Percentiles rank a stretch among this genome's conserved stretches.
Evolutionary conservation across 371 early-diverging fungal species (phyloP).

Genomic region (Circinella minor): DNA sequence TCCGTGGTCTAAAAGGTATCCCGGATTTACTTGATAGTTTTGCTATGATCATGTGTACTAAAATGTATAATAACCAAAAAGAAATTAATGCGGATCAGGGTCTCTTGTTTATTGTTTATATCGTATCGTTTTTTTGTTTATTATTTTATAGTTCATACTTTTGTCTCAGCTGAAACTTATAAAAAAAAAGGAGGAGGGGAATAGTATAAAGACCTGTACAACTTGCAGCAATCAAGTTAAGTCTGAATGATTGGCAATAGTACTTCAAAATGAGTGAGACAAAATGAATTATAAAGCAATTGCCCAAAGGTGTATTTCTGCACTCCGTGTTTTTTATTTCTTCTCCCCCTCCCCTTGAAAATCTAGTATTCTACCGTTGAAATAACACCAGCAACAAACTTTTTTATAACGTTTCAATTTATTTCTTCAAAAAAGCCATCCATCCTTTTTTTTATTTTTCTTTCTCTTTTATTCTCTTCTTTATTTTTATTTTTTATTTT

Average conservation of each 20-base stretch:
- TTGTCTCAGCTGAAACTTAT: background rate
- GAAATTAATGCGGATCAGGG: background rate
- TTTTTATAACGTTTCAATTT: background rate
- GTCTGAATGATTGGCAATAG: no score
- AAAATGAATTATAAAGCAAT: no score
- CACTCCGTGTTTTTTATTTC: background rate
- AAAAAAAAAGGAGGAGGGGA: no score
- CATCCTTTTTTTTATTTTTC: slow-evolving; percentile 12
- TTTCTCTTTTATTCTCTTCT: slow-evolving; percentile 16
- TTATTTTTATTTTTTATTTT: slow-evolving; percentile 14
- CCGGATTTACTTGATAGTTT: no score
- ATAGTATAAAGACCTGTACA: no score
- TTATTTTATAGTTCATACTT: background rate
- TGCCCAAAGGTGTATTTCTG: background rate
- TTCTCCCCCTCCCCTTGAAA: slow-evolving; percentile 3
- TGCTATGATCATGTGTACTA: background rate
- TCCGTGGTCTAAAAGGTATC: no score
- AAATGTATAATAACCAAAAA: no score
- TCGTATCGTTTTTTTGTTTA: background rate
- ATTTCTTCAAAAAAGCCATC: background rate
- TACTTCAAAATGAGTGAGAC: no score
- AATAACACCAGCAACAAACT: background rate
- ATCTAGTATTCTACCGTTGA: no score
- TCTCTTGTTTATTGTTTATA: slow-evolving; percentile 10
- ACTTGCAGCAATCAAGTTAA: no score